phyloP scores from a whole-genome alignment of 768 basidiomycete species.

The Auricularia sp. region DNA sequence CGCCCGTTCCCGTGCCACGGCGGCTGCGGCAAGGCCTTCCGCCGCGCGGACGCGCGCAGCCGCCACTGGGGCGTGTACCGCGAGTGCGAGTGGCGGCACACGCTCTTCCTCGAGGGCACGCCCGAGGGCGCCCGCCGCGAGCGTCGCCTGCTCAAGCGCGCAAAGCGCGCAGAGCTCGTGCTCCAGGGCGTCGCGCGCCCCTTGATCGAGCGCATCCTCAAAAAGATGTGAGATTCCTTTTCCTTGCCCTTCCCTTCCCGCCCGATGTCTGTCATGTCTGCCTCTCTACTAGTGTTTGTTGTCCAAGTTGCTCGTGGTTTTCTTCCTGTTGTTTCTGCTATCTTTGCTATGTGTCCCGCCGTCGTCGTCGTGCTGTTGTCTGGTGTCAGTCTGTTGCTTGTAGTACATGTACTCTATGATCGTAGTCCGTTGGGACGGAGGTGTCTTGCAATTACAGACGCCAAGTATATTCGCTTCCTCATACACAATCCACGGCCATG shows the following conservation, averaged over 20 bases:
- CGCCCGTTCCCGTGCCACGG: not conserved
- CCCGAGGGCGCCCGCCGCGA: not conserved
- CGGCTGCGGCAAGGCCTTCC: constrained; percentile 1
- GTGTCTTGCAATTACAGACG: too few relatives aligned
- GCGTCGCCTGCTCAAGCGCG: not conserved
- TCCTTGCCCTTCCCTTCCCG: not conserved
- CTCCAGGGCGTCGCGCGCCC: not conserved
- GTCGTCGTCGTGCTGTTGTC: too few relatives aligned
- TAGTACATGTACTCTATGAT: too few relatives aligned
- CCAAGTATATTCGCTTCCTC: too few relatives aligned
- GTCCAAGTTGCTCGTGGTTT: too few relatives aligned
- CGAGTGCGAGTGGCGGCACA: constrained; percentile 2
- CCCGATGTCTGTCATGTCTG: too few relatives aligned
- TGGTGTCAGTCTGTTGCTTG: too few relatives aligned
- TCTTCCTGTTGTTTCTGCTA: too few relatives aligned
- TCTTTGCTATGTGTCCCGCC: too few relatives aligned
- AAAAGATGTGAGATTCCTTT: not conserved
- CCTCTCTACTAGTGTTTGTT: too few relatives aligned
- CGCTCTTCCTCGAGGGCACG: not conserved
- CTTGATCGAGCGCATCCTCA: not conserved
- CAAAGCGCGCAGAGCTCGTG: not conserved
- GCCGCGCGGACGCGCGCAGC: constrained; percentile 3
- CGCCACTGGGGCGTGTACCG: constrained; percentile 2
- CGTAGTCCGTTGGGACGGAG: too few relatives aligned
- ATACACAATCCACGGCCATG: too few relatives aligned